Evolutionary conservation across 345 rosid genomes (phyloP).

Genomic region (Lepidium africanum): DNA sequence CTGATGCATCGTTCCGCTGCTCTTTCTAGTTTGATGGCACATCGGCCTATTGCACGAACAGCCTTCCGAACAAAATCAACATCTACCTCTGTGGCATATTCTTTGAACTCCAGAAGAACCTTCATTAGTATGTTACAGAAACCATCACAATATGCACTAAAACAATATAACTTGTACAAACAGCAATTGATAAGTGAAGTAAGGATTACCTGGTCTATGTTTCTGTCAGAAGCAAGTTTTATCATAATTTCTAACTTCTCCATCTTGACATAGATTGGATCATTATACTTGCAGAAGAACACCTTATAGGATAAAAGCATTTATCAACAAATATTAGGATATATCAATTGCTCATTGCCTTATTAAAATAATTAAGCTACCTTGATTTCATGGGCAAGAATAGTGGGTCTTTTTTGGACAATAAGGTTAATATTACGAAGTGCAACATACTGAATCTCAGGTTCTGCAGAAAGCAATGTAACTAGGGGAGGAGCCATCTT

Average conservation of each 20-base stretch:
- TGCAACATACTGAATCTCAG: constrained; percentile 98
- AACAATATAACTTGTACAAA: not conserved
- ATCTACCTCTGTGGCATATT: constrained; percentile 97
- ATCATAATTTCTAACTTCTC: constrained; percentile 99
- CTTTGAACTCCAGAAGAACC: constrained; percentile 98
- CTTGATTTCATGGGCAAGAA: constrained; percentile 99
- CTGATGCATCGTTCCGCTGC: constrained; percentile 99
- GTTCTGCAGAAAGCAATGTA: constrained; percentile 95
- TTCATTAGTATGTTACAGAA: constrained; percentile 28
- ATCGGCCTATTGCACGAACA: constrained; percentile 97
- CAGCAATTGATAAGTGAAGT: not conserved
- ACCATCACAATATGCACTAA: constrained; percentile 6
- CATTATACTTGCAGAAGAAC: constrained; percentile 99
- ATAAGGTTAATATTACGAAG: constrained; percentile 93
- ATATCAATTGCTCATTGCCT: not conserved
- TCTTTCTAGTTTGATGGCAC: constrained; percentile 98
- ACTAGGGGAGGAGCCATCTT: constrained; percentile 99
- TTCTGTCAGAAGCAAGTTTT: constrained; percentile 97
- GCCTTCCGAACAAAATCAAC: constrained; percentile 98
- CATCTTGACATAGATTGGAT: constrained; percentile 99
- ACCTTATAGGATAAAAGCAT: no score
- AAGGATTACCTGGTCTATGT: constrained; percentile 91
- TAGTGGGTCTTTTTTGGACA: constrained; percentile 90
- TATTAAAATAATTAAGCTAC: constrained; percentile 22
- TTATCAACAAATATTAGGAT: constrained; percentile 10